These are phyloP conservation scores for Calonectria fujianensis DNA, from an alignment of 2,329 filamentous ascomycete genomes.

Conservation along the genomic window DNA sequence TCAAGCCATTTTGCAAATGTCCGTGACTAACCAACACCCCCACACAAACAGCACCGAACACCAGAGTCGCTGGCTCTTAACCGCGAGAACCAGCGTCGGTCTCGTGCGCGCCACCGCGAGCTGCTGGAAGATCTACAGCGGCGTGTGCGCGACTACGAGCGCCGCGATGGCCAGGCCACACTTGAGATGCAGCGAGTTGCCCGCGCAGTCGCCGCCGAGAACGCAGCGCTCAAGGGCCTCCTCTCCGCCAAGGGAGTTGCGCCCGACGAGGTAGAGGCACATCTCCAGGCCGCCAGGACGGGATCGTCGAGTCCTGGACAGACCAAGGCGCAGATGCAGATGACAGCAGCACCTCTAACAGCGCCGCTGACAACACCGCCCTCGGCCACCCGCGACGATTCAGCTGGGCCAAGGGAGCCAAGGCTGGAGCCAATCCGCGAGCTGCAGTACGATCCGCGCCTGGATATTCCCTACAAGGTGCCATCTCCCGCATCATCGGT, in stretches of 20 bases:
- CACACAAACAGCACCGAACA: constrained; percentile 45
- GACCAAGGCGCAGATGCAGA: constrained; percentile 8
- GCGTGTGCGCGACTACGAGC: constrained; percentile 65
- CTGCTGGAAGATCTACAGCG: constrained; percentile 65
- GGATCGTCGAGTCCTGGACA: not conserved
- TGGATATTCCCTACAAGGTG: constrained; percentile 31
- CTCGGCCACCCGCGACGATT: not conserved
- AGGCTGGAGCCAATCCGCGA: constrained; percentile 23
- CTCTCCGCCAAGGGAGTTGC: constrained; percentile 49
- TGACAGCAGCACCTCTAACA: not conserved
- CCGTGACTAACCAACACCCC: constrained; percentile 10
- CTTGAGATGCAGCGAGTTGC: constrained; percentile 69
- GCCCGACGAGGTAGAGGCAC: constrained; percentile 47
- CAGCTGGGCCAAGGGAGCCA: constrained; percentile 11
- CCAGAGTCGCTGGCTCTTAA: constrained; percentile 55
- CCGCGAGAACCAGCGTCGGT: constrained; percentile 68
- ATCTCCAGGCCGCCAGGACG: constrained; percentile 40
- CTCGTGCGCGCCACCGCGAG: constrained; percentile 66
- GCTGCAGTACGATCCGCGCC: constrained; percentile 32
- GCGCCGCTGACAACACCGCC: constrained; percentile 11
- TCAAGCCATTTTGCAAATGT: not conserved
- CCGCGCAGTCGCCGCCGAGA: constrained; percentile 65
- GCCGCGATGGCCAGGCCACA: constrained; percentile 64
- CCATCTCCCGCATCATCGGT: constrained; percentile 22
- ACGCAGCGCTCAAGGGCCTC: constrained; percentile 60